Conservation (phyloP, 345 rosid genomes). For the Euphorbia pulcherrima region DNA sequence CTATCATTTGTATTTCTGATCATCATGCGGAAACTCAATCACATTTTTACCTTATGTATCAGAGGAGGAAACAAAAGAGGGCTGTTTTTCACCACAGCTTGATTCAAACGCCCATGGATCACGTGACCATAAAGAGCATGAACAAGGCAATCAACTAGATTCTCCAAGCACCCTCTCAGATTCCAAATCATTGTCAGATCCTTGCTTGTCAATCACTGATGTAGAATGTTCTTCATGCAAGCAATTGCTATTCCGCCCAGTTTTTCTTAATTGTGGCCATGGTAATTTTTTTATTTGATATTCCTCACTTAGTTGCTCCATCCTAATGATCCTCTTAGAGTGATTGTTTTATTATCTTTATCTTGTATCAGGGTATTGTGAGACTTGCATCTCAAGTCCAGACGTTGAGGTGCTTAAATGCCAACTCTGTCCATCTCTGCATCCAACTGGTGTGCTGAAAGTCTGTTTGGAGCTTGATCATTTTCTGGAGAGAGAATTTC, state of each 20-base stretch:
- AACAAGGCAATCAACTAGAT: constrained; percentile 9
- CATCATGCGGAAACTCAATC: neutral
- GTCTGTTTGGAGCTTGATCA: constrained; percentile 65
- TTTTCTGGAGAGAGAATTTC: constrained; percentile 51
- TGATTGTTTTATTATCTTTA: neutral
- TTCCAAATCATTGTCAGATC: constrained; percentile 13
- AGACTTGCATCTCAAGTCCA: constrained; percentile 47
- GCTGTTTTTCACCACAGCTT: constrained; percentile 55
- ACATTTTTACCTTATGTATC: constrained; percentile 21
- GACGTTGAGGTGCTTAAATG: constrained; percentile 47
- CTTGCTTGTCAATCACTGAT: constrained; percentile 41
- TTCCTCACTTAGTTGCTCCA: neutral
- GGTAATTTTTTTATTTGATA: constrained; percentile 41
- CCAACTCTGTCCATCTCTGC: constrained; percentile 52
- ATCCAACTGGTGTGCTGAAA: constrained; percentile 55
- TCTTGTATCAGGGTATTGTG: constrained; percentile 56
- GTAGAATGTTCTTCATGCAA: constrained; percentile 66
- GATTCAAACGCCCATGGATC: constrained; percentile 23
- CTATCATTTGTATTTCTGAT: neutral
- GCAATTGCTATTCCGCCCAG: constrained; percentile 54
- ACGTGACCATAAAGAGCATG: constrained; percentile 23
- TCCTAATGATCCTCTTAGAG: neutral
- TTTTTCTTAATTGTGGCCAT: constrained; percentile 81
- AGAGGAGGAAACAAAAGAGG: constrained; percentile 48
- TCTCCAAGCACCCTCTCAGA: constrained; percentile 19